Conservation (phyloP, 2,329 filamentous ascomycete species). For the Diaporthe velutina region DNA sequence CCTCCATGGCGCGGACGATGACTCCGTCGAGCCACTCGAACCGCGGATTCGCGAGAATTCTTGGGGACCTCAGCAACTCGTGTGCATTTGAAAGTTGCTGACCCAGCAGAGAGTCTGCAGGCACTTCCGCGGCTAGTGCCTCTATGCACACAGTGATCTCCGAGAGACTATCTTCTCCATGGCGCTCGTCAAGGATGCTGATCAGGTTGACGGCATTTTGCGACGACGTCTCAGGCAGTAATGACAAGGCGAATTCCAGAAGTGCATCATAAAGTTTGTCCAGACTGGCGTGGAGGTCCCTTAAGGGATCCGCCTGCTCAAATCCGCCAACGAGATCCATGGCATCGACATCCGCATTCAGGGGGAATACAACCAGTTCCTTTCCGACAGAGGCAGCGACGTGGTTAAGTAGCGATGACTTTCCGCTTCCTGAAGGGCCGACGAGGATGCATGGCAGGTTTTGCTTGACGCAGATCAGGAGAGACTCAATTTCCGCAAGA, state of each 20-base stretch:
- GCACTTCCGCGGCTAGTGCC: slow-evolving; percentile 55
- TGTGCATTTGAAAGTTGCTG: slow-evolving; percentile 62
- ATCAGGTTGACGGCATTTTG: slow-evolving; percentile 58
- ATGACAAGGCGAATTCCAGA: slow-evolving; percentile 61
- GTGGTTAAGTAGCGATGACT: slow-evolving; percentile 83
- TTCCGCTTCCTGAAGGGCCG: slow-evolving; percentile 87
- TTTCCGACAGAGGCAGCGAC: slow-evolving; percentile 85
- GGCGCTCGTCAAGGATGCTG: slow-evolving; percentile 59
- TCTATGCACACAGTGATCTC: slow-evolving; percentile 55
- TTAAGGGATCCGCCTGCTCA: slow-evolving; percentile 88
- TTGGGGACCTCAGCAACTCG: slow-evolving; percentile 63
- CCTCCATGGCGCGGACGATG: slow-evolving; percentile 86
- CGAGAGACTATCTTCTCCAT: slow-evolving; percentile 55
- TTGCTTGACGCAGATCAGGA: slow-evolving; percentile 88
- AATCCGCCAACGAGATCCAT: slow-evolving; percentile 98
- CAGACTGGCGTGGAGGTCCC: slow-evolving; percentile 75
- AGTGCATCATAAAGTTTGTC: slow-evolving; percentile 54
- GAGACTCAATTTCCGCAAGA: slow-evolving; percentile 82
- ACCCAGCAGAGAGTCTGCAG: slow-evolving; percentile 60
- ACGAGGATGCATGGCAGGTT: slow-evolving; percentile 91
- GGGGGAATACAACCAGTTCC: slow-evolving; percentile 82
- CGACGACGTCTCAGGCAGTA: slow-evolving; percentile 53
- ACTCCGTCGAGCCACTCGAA: slow-evolving; percentile 98
- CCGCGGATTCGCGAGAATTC: slow-evolving; percentile 77
- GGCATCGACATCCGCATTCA: slow-evolving; percentile 96